Base-by-base conservation (phyloP, 2,329 filamentous ascomycete species). In the Domatiomyces globalis region DNA sequence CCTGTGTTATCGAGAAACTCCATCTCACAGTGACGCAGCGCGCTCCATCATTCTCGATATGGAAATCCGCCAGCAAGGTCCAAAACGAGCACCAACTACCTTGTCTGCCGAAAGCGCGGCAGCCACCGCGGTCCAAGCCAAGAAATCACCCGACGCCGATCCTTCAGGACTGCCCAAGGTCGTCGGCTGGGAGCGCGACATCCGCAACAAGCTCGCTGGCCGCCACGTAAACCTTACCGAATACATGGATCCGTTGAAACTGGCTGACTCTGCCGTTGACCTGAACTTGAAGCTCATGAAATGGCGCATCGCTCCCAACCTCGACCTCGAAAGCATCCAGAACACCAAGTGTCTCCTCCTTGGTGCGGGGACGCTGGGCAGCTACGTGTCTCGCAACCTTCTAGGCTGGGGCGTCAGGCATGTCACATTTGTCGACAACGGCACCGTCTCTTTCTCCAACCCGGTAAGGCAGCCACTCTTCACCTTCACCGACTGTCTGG, bases 211-310 rank as follows among this genome's bases (percentile, higher is more conserved):
- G 64, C 73, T 96, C 17, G 79, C 80, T 17, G 81, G 85, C 15
- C 82, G 85, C 58, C 77, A 84, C 17, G 87, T 87, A 12, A 87
- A 94, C 62, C 74, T 98, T 7, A 84, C 85, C 18, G 87, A 92
- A 61, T 94, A 95, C 61, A 90, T 98, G 84, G 89, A 98, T 63
- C 90, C 92, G 5, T 73, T 77, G 33, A 82, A 73, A 60, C 73
- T 96, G 17, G 92, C 92, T 19, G 89, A 96, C 64, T 88, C 94
- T 65, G 88, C 89, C 0, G 90, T 96, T 8, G 92, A 98, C 63
- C 76, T 98, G 53, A 98, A 98, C 63, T 74, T 96, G 54, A 96
- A 96, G 69, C 76, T 98, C 52, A 98, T 98, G 83, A 98, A 95
- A 70, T 98, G 92, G 92, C 83, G 92, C 42, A 87, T 98, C 61